Conservation (phyloP, 805 yeast species). For the Wickerhamomyces chaumierensis region DNA sequence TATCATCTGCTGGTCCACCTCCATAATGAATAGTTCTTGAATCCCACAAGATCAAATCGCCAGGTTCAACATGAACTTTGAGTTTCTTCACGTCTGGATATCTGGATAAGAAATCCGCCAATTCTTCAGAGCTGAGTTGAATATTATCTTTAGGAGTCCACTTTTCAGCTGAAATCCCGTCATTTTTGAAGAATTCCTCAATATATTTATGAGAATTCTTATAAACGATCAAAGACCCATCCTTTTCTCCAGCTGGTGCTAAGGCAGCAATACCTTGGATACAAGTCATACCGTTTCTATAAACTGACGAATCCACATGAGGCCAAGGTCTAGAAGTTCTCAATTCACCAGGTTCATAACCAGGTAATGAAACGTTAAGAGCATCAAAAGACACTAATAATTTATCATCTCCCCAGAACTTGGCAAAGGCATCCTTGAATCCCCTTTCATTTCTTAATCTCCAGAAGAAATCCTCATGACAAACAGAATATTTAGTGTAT, state of each 20-base stretch:
- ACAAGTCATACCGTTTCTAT: slow-evolving; percentile 20
- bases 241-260: slow-evolving; percentile 18
- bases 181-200: slow-evolving; percentile 17
- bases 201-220: slow-evolving; percentile 15
- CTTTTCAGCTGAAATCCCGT: slow-evolving; percentile 5
- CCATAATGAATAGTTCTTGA: slow-evolving; percentile 24
- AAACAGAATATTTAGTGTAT: slow-evolving; percentile 12
- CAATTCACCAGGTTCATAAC: slow-evolving; percentile 8
- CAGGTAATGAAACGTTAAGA: slow-evolving; percentile 21
- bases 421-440: slow-evolving; percentile 17
- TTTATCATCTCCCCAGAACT: slow-evolving; percentile 23
- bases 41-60: slow-evolving; percentile 26
- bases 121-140: slow-evolving; percentile 12
- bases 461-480: slow-evolving; percentile 25
- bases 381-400: slow-evolving; percentile 24
- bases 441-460: slow-evolving; percentile 22
- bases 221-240: slow-evolving; percentile 23
- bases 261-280: slow-evolving; percentile 24
- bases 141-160: slow-evolving; percentile 17
- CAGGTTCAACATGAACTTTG: slow-evolving; percentile 22
- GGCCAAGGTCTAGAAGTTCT: slow-evolving; percentile 16
- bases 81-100: slow-evolving; percentile 18
- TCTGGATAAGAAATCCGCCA: slow-evolving; percentile 16
- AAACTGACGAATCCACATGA: slow-evolving; percentile 25
- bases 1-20: slow-evolving; percentile 15